phyloP scores from a whole-genome alignment of 768 basidiomycete genomes.

The Tremella mesenterica region DNA sequence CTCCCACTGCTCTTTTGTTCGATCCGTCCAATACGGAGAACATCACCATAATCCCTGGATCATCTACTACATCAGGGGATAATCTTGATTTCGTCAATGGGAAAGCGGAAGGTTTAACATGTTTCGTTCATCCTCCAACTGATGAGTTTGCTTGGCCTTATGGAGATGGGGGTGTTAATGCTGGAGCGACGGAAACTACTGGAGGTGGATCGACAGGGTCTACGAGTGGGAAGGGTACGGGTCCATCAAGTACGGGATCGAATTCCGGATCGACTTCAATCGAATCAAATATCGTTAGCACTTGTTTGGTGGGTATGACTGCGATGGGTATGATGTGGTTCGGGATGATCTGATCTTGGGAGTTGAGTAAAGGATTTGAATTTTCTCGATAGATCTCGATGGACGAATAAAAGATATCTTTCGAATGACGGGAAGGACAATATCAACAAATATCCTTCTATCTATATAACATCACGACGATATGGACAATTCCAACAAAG shows the following conservation, averaged over 20 bases:
- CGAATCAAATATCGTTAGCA: background rate
- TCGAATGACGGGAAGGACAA: no score
- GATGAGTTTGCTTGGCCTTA: constrained; percentile 24
- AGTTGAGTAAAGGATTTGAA: no score
- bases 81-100: constrained; percentile 17
- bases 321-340: background rate
- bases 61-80: background rate
- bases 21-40: constrained; percentile 18
- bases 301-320: background rate
- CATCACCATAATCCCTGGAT: constrained; percentile 14
- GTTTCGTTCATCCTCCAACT: constrained; percentile 19
- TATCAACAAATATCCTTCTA: no score
- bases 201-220: background rate
- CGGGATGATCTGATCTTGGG: no score
- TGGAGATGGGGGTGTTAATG: constrained; percentile 18
- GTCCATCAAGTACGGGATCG: background rate
- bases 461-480: no score
- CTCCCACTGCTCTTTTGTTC: constrained; percentile 16
- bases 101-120: constrained; percentile 28
- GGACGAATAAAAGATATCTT: no score
- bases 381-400: no score
- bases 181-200: background rate
- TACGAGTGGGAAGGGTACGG: background rate
- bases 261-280: background rate
- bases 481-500: no score